Evolutionary conservation across 805 yeast species (phyloP).

Genomic region (Wickerhamomyces sydowiorum): DNA sequence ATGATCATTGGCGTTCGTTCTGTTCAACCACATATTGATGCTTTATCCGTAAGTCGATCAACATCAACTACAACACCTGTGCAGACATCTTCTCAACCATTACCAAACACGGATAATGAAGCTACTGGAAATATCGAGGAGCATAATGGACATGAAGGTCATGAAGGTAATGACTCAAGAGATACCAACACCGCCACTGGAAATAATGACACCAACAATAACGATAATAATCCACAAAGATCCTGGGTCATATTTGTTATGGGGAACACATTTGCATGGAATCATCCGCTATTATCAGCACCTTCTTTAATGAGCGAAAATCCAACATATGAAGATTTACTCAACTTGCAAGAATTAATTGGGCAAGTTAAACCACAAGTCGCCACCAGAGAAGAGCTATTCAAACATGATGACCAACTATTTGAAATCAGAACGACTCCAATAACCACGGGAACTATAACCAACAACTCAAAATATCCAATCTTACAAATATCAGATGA

Average conservation of each 20-base stretch:
- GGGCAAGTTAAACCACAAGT: constrained; percentile 40
- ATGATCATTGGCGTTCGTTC: constrained; percentile 45
- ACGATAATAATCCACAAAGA: constrained; percentile 22
- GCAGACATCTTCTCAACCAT: too few species aligned
- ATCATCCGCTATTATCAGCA: constrained; percentile 44
- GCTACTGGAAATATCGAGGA: too few species aligned
- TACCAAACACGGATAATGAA: too few species aligned
- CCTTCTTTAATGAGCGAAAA: constrained; percentile 41
- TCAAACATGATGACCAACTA: constrained; percentile 30
- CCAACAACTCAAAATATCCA: neutral
- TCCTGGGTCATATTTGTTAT: constrained; percentile 61
- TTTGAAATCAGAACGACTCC: too few species aligned
- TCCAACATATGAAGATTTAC: constrained; percentile 46
- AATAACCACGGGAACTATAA: too few species aligned
- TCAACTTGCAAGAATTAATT: constrained; percentile 41
- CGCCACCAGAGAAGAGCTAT: constrained; percentile 36
- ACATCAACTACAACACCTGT: too few species aligned
- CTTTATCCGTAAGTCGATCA: too few species aligned
- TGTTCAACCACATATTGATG: too few species aligned
- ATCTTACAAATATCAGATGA: neutral
- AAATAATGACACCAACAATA: neutral
- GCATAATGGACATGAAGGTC: constrained; percentile 5
- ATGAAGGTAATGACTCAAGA: neutral
- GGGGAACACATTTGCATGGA: constrained; percentile 47
- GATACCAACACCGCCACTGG: constrained; percentile 4